These are phyloP conservation scores for Lactuca sativa DNA, from an alignment of 129 eudicot species.

Conservation along the genomic window DNA sequence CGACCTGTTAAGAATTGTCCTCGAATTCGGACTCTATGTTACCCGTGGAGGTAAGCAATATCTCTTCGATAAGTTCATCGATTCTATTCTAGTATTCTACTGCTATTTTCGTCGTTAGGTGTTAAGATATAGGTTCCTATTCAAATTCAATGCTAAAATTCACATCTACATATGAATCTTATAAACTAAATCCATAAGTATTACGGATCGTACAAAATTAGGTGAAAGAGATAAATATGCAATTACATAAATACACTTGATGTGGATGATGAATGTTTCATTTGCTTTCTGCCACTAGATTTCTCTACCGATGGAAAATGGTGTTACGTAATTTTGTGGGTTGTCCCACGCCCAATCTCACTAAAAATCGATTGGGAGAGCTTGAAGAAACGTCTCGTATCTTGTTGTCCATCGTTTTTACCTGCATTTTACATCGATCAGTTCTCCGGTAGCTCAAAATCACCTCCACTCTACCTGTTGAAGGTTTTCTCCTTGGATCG, in stretches of 20 bases:
- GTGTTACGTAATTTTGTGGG: constrained; percentile 86
- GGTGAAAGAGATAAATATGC: background rate
- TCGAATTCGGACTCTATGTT: constrained; percentile 63
- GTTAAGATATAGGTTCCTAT: constrained; percentile 13
- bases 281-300: constrained; percentile 36
- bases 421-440: constrained; percentile 58
- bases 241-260: constrained; percentile 3
- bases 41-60: constrained; percentile 55
- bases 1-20: constrained; percentile 51
- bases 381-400: constrained; percentile 60
- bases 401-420: constrained; percentile 67
- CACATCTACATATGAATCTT: constrained; percentile 1
- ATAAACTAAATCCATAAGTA: background rate
- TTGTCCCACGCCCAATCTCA: constrained; percentile 54
- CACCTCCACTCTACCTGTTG: constrained; percentile 64
- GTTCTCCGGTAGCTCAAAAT: constrained; percentile 28
- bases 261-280: background rate
- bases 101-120: background rate
- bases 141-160: background rate
- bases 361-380: constrained; percentile 62
- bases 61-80: background rate
- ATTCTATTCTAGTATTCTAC: background rate
- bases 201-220: background rate
- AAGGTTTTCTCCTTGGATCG: constrained; percentile 72
- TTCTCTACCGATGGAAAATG: constrained; percentile 82